Evolutionary conservation across 805 yeast species (phyloP).

Genomic region (Myxozyma udenii): DNA sequence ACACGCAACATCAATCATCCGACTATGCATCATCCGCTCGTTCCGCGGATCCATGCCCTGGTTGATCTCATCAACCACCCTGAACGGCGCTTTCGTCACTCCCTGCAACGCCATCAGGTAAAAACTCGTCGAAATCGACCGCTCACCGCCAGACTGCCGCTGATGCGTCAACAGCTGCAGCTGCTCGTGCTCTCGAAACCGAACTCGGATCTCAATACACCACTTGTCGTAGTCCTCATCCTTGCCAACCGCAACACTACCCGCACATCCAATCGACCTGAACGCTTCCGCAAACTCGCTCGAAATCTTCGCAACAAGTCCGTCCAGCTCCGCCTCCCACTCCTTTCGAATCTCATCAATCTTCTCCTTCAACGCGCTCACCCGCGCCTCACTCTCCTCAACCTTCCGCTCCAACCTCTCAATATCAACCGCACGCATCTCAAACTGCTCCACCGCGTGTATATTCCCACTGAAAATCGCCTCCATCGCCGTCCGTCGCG

Average conservation of each 20-base stretch:
- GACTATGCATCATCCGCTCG: constrained; percentile 79
- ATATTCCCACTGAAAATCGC: constrained; percentile 22
- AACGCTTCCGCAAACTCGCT: constrained; percentile 64
- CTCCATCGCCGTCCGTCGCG: constrained; percentile 3
- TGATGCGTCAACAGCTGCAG: constrained; percentile 73
- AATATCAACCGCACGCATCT: constrained; percentile 44
- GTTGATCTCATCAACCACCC: constrained; percentile 96
- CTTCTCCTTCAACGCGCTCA: constrained; percentile 37
- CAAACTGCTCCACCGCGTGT: constrained; percentile 33
- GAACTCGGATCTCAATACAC: constrained; percentile 79
- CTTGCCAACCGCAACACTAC: constrained; percentile 63
- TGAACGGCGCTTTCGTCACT: constrained; percentile 79
- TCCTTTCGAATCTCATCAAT: constrained; percentile 42
- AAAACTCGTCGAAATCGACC: constrained; percentile 90
- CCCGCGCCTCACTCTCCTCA: constrained; percentile 39
- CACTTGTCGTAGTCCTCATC: constrained; percentile 62
- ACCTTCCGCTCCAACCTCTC: constrained; percentile 41
- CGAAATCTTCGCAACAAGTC: constrained; percentile 56
- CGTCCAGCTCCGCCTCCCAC: constrained; percentile 65
- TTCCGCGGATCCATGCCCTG: constrained; percentile 98
- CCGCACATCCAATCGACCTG: constrained; percentile 76
- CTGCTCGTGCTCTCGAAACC: constrained; percentile 76
- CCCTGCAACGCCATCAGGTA: constrained; percentile 90
- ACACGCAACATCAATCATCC: constrained; percentile 84
- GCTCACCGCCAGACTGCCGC: constrained; percentile 95